Base-by-base conservation (phyloP, 2,329 filamentous ascomycete species). In the Epichloe hybrida region DNA sequence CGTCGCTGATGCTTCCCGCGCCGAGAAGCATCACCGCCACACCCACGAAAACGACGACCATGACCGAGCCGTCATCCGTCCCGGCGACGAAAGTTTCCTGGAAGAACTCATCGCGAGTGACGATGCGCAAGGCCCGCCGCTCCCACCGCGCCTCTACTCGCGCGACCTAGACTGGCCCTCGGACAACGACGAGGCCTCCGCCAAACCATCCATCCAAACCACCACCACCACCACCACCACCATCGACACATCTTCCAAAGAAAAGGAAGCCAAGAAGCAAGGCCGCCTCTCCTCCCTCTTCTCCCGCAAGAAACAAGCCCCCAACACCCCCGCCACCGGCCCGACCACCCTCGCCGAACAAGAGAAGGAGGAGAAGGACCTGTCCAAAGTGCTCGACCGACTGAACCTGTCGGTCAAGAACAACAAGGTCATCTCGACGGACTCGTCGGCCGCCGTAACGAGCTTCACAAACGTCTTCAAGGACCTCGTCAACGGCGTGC, bases 401-500 rank as follows among this genome's bases (percentile, higher is more conserved):
- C 77, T 98, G 54, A 90, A 94, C 62, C 80, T 95, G 35, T 80
- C 85, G 5, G 86, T 87, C 5, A 79, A 84, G 57, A 90, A 95
- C 72, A 93, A 94, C 70, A 84, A 83, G 52, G 87, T 87, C 53
- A 87, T 96, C 66, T 84, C 83, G n/a, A 78, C 81, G 53, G 89
- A 95, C 59, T 91, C 88, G 0, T 82, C 88, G 54, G 84, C 88
- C 55, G 76, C 95, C 34, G 79, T 95, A 48, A 79, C 81, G 50
- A 81, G 83, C 55, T 98, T 98, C 74, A 94, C 88, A 1, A 74
- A 89, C 51, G 83, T 96, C 36, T 85, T 98, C 62, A 93, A 91
- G 64, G 93, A 98, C 64, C 78, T 96, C 15, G 80, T 93, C 60
- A 90, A 89, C 63, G 93, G 93, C 54, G 93, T 88, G 2, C 93